These are phyloP conservation scores for Pulveroboletus sp. DNA, from an alignment of 768 basidiomycete genomes.

Conservation along the genomic window DNA sequence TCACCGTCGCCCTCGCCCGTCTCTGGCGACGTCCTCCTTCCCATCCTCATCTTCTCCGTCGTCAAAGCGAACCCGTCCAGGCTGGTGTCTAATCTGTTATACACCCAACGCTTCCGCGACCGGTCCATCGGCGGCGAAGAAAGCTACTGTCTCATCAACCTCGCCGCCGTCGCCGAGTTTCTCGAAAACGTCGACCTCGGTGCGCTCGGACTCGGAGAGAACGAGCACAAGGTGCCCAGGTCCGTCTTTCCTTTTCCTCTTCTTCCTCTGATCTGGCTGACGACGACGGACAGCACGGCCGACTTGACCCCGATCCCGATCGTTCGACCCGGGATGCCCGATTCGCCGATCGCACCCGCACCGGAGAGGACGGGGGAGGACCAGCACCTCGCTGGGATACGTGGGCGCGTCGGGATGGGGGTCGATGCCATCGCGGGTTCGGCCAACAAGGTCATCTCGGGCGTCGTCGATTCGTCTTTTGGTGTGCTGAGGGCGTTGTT, in stretches of 20 bases:
- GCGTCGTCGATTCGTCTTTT: slow-evolving; percentile 88
- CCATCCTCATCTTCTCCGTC: slow-evolving; percentile 89
- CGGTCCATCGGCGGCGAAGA: slow-evolving; percentile 55
- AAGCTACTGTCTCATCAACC: slow-evolving; percentile 89
- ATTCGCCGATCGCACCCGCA: slow-evolving; percentile 36
- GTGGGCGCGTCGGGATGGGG: slow-evolving; percentile 73
- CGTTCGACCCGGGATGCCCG: slow-evolving; percentile 44
- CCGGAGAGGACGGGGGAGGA: slow-evolving; percentile 37
- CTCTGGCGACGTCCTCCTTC: slow-evolving; percentile 87
- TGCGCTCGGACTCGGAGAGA: slow-evolving; percentile 59
- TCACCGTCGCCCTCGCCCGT: slow-evolving; percentile 48
- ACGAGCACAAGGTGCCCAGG: slow-evolving; percentile 56
- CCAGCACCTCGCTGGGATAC: slow-evolving; percentile 52
- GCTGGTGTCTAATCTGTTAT: slow-evolving; percentile 53
- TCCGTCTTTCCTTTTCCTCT: slow-evolving; percentile 22
- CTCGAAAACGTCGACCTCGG: slow-evolving; percentile 90
- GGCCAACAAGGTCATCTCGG: slow-evolving; percentile 72
- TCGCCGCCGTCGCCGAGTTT: slow-evolving; percentile 94
- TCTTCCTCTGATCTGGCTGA: background rate
- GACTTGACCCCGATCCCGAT: slow-evolving; percentile 81
- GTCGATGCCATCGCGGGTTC: slow-evolving; percentile 79
- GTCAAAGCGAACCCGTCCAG: slow-evolving; percentile 88
- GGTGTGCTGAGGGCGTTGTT: slow-evolving; percentile 80
- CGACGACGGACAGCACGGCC: slow-evolving; percentile 48
- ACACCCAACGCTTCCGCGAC: slow-evolving; percentile 33